These are phyloP conservation scores for Xanthoparmelia taractica DNA, from an alignment of 495 filamentous ascomycete genomes.

Conservation along the genomic window DNA sequence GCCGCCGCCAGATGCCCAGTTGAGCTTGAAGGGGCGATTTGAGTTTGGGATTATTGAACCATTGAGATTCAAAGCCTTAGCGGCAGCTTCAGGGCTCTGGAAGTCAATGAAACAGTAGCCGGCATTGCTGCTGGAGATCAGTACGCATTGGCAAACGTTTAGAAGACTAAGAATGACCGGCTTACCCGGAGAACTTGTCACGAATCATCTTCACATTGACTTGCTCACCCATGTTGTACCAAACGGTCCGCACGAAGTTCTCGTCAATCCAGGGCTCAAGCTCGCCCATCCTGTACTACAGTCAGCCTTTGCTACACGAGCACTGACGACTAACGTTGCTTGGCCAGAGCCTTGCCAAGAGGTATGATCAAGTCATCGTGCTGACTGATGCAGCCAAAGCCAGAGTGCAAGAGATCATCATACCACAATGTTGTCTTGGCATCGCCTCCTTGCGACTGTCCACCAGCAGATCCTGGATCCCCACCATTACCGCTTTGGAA, in stretches of 20 bases:
- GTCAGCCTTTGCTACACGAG: conserved; percentile 15
- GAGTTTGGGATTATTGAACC: conserved; percentile 91
- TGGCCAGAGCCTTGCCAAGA: neutral
- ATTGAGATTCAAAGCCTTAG: conserved; percentile 82
- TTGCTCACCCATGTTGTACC: conserved; percentile 79
- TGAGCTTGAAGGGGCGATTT: conserved; percentile 92
- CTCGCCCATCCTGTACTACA: conserved; percentile 79
- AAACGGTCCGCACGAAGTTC: conserved; percentile 92
- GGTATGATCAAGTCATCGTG: neutral
- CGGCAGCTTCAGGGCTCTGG: conserved; percentile 68
- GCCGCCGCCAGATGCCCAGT: conserved; percentile 97
- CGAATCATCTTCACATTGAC: conserved; percentile 99
- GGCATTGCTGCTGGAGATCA: conserved; percentile 69
- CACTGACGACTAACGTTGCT: neutral
- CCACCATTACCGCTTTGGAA: conserved; percentile 49
- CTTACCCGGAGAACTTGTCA: conserved; percentile 98
- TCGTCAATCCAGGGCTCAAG: conserved; percentile 99
- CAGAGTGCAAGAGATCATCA: conserved; percentile 22
- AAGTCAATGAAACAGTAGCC: conserved; percentile 99
- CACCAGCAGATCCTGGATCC: conserved; percentile 43
- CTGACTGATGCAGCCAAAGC: neutral
- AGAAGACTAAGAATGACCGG: conserved; percentile 19
- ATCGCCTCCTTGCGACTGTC: conserved; percentile 51
- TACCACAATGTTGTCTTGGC: conserved; percentile 81
- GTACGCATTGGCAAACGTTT: conserved; percentile 26